Conservation (phyloP, 2,329 filamentous ascomycete genomes). For the Orbilia brochopaga region DNA sequence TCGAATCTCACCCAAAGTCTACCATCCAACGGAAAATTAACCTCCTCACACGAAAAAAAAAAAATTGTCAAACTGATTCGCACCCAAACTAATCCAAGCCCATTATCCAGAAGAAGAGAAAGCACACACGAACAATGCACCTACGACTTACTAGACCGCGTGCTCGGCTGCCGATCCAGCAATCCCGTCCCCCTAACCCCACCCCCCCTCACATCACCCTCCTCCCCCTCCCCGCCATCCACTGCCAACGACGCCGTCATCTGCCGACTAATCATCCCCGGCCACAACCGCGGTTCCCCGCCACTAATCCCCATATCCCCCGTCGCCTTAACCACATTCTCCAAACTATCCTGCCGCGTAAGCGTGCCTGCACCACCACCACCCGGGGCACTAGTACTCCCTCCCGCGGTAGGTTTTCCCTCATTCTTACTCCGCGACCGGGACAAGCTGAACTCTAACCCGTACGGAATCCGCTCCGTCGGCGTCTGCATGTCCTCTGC, state of each 20-base stretch:
- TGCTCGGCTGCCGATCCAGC: conserved; percentile 13
- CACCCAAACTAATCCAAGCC: neutral
- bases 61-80: no score
- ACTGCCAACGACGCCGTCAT: conserved; percentile 25
- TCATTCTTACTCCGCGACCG: conserved; percentile 35
- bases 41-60: no score
- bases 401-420: conserved; percentile 20
- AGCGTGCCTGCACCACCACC: conserved; percentile 12
- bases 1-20: no score
- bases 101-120: no score
- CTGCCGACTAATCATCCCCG: conserved; percentile 54
- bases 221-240: conserved; percentile 17
- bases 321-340: conserved; percentile 45
- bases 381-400: neutral
- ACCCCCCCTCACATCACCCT: conserved; percentile 9
- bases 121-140: neutral
- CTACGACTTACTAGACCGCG: conserved; percentile 10
- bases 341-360: conserved; percentile 28
- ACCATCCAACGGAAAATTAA: no score
- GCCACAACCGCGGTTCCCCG: conserved; percentile 54
- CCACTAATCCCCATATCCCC: conserved; percentile 54
- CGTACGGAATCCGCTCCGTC: conserved; percentile 10
- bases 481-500: conserved; percentile 21
- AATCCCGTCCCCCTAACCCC: conserved; percentile 36
- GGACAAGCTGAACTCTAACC: conserved; percentile 31